phyloP scores from a whole-genome alignment of 164 flowering plant genomes.

The Tetrastigma voinierianum region DNA sequence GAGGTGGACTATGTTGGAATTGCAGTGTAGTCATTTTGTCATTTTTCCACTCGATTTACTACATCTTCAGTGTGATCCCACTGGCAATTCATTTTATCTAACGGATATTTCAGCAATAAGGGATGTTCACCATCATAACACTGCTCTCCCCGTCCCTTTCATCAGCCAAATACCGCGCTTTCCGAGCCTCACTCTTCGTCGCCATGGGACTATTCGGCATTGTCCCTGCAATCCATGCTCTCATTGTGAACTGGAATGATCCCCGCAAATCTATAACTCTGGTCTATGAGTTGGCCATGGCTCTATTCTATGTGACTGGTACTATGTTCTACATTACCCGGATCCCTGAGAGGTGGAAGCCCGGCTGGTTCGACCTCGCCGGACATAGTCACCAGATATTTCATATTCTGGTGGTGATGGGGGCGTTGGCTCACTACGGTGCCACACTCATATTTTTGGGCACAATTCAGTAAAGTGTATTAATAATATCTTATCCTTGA shows the following conservation, averaged over 20 bases:
- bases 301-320: constrained; percentile 59
- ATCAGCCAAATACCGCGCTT: constrained; percentile 40
- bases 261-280: constrained; percentile 48
- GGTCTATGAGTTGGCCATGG: constrained; percentile 73
- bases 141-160: constrained; percentile 64
- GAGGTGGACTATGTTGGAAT: constrained; percentile 80
- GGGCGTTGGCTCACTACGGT: constrained; percentile 83
- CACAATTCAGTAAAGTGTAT: constrained; percentile 54
- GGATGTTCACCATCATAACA: constrained; percentile 56
- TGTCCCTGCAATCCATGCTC: constrained; percentile 71
- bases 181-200: constrained; percentile 66
- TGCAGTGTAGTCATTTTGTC: constrained; percentile 88
- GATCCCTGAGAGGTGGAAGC: constrained; percentile 81
- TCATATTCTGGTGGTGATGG: constrained; percentile 75
- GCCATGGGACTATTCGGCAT: constrained; percentile 83
- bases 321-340: constrained; percentile 65
- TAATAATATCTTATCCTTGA: background rate
- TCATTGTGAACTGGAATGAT: constrained; percentile 60
- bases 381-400: constrained; percentile 96
- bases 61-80: constrained; percentile 75
- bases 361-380: constrained; percentile 81
- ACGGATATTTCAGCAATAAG: constrained; percentile 61
- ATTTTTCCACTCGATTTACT: constrained; percentile 88
- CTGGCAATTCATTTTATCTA: constrained; percentile 78
- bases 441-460: constrained; percentile 65